A percentile compares a stretch with the other conserved stretches of the same genome.
Conservation (phyloP, 257 asterid species). For the Verbascum thapsus region DNA sequence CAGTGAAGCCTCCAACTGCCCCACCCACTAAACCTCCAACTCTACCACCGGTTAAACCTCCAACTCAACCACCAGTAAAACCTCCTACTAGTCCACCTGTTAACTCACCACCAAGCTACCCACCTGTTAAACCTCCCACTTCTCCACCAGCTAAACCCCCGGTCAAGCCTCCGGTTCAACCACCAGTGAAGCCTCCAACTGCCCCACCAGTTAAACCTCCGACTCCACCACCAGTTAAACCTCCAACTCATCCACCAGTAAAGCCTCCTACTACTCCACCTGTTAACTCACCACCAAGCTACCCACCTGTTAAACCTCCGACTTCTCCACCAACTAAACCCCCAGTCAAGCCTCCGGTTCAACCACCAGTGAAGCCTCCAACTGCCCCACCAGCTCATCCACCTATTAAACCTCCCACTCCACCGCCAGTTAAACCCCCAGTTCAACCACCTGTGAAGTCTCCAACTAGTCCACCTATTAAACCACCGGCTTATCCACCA, state of each 20-base stretch:
- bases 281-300: neutral
- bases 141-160: conserved; percentile 13
- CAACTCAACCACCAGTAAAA: neutral
- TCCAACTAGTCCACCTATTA: conserved; percentile 1
- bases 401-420: conserved; percentile 1
- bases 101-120: neutral
- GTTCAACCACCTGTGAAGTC: neutral
- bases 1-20: neutral
- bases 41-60: neutral
- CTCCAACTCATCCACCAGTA: neutral
- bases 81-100: conserved; percentile 14
- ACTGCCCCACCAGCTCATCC: neutral
- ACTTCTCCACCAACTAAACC: conserved; percentile 12
- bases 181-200: neutral
- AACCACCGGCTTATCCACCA: conserved; percentile 19
- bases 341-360: neutral
- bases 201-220: conserved; percentile 1
- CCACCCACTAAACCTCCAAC: neutral
- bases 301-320: neutral
- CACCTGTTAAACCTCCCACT: neutral
- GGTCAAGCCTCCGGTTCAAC: neutral
- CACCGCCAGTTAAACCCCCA: conserved; percentile 10
- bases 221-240: conserved; percentile 1
- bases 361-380: neutral
- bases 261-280: conserved; percentile 20